A percentile compares a stretch with the other conserved stretches of the same genome.
Conservation (phyloP, 2,329 filamentous ascomycete genomes). For the Monosporascus cannonballus region DNA sequence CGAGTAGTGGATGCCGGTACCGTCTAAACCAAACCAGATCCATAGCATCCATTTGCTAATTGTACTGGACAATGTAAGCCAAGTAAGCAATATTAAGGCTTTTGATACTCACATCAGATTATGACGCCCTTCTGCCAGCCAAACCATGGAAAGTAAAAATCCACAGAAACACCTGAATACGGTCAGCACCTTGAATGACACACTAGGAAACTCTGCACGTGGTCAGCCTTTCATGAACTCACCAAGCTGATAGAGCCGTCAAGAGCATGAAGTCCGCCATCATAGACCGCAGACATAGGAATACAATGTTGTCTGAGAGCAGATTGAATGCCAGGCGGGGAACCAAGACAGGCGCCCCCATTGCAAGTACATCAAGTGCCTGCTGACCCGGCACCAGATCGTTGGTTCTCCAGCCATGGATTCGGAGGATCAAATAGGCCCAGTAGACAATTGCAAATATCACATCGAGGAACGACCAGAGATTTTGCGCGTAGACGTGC, state of each 20-base stretch:
- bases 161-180: conserved; percentile 62
- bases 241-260: conserved; percentile 68
- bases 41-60: conserved; percentile 90
- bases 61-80: conserved; percentile 36
- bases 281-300: conserved; percentile 76
- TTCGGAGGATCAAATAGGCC: conserved; percentile 60
- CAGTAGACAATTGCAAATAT: conserved; percentile 68
- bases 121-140: conserved; percentile 64
- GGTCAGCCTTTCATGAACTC: conserved; percentile 1
- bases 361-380: conserved; percentile 71
- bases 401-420: conserved; percentile 53
- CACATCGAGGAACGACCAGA: conserved; percentile 84
- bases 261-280: conserved; percentile 79
- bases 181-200: conserved; percentile 5
- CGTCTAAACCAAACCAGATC: conserved; percentile 88
- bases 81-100: neutral
- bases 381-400: conserved; percentile 50
- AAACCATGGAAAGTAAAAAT: conserved; percentile 72
- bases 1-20: conserved; percentile 54
- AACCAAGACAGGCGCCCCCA: conserved; percentile 71
- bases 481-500: conserved; percentile 79
- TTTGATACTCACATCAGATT: conserved; percentile 43
- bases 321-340: conserved; percentile 77
- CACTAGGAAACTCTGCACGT: neutral
- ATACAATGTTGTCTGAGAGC: conserved; percentile 77